Evolutionary conservation across 176 grass and related monocot species (phyloP), one percentile per base, ranked within the genome.

Genomic region (Paspalum vaginatum): DNA sequence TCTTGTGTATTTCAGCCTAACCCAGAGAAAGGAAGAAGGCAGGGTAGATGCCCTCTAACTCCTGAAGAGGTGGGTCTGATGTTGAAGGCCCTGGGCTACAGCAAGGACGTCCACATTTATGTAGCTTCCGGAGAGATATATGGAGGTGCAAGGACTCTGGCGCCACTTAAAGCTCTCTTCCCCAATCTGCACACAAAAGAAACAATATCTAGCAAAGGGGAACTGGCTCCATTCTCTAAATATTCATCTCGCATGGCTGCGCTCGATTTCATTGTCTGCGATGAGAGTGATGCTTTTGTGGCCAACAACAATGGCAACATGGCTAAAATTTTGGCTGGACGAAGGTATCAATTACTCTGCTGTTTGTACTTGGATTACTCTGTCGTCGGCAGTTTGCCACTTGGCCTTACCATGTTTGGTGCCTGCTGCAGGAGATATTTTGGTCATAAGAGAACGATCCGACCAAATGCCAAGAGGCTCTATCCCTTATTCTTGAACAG

Each of bases 271-370:
- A 91, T 94, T 15, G 92, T 94, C 21, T 94, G 92, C 20, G 83
- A 94, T 86, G 88, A 49, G 61, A 94, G 92, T 80, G 92, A 94
- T 91, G 92, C 84, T 64, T 94, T 94, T 82, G 88, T 94, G 55
- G 90, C 92, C 49, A 94, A 91, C 76, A 94, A 94, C 70, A 94
- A 94, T 6, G 92, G 92, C 10, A 94, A 94, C 77, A 94, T 94
- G 92, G 92, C 92, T 51, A 94, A 88, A 85, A 94, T 94, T 66
- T 86, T 94, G 71, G 92, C 88, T 52, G 88, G 88, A 37, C 65
- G 88, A 86, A 94, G 92, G 92, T 94, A 85, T 41, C 44, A 26
- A 4, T 67, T 72, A 16, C 11, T 82, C 12, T 44, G 52, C 68
- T 39, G 7, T 72, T 49, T 14, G 11, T 39, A n/a, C 46, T 41